phyloP scores from a whole-genome alignment of 2,329 filamentous ascomycete species.

The Fusarium dimerum region DNA sequence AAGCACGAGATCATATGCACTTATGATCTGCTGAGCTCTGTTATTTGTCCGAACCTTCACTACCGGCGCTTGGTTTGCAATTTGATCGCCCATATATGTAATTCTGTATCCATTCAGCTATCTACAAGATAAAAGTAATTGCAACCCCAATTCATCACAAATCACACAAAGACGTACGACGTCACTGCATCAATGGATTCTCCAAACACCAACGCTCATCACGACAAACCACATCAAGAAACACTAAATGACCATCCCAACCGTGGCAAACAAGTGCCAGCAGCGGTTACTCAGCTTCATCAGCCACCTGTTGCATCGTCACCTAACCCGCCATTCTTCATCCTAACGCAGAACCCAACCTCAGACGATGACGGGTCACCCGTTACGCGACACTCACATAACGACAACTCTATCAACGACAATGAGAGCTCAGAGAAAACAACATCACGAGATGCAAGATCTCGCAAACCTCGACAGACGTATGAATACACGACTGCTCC shows the following conservation, averaged over 20 bases:
- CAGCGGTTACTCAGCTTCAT: not conserved
- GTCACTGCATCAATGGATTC: not conserved
- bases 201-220: not conserved
- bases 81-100: no score
- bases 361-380: slow-evolving; percentile 13
- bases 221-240: slow-evolving; percentile 1
- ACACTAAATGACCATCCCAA: slow-evolving; percentile 9
- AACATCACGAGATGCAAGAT: slow-evolving; percentile 8
- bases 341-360: slow-evolving; percentile 7
- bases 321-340: slow-evolving; percentile 13
- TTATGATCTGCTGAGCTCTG: no score
- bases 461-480: slow-evolving; percentile 11
- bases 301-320: slow-evolving; percentile 13
- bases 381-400: slow-evolving; percentile 21
- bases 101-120: not conserved
- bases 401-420: slow-evolving; percentile 4
- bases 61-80: no score
- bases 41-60: no score
- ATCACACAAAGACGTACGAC: not conserved
- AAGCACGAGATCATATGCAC: no score
- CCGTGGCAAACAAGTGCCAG: not conserved
- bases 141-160: not conserved
- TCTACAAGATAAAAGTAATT: not conserved
- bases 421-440: slow-evolving; percentile 9
- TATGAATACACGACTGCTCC: slow-evolving; percentile 12